A percentile compares a stretch with the other conserved stretches of the same genome.
Conservation (phyloP, 1,284 basidiomycete species). For the Ustilago sp. region DNA sequence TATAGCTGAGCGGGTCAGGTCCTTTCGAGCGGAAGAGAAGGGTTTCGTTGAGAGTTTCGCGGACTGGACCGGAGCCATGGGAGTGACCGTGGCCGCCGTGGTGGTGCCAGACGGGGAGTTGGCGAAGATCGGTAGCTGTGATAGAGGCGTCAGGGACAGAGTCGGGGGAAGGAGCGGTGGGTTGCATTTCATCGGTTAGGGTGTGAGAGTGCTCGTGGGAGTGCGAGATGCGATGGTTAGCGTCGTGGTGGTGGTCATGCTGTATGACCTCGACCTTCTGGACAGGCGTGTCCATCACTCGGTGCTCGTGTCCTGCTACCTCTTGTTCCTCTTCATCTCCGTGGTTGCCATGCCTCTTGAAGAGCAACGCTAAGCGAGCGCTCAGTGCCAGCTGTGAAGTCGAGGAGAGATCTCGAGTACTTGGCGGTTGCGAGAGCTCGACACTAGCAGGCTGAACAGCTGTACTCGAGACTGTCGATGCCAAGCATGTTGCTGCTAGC, state of each 20-base stretch:
- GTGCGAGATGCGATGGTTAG: background rate
- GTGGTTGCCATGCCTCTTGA: constrained; percentile 38
- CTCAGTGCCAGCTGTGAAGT: background rate
- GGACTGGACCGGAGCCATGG: constrained; percentile 41
- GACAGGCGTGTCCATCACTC: background rate
- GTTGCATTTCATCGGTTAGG: constrained; percentile 10
- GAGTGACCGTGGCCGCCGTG: constrained; percentile 45
- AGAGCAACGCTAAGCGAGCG: background rate
- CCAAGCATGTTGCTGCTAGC: constrained; percentile 9
- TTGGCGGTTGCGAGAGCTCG: constrained; percentile 13
- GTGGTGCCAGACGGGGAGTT: constrained; percentile 28
- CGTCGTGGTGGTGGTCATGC: constrained; percentile 9
- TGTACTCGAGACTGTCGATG: constrained; percentile 8
- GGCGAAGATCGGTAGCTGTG: constrained; percentile 21
- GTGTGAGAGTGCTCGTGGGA: constrained; percentile 16
- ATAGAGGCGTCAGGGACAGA: constrained; percentile 19
- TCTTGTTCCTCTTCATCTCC: constrained; percentile 29
- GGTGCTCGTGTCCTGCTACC: constrained; percentile 9
- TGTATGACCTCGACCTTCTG: background rate
- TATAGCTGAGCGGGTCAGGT: constrained; percentile 65
- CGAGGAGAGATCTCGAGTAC: background rate
- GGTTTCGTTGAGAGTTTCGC: constrained; percentile 59
- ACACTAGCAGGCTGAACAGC: constrained; percentile 5
- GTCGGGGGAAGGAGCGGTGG: constrained; percentile 19
- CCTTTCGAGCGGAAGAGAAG: constrained; percentile 59